These are phyloP conservation scores for Candida tallmaniae DNA, from an alignment of 805 yeast species.

Conservation along the genomic window DNA sequence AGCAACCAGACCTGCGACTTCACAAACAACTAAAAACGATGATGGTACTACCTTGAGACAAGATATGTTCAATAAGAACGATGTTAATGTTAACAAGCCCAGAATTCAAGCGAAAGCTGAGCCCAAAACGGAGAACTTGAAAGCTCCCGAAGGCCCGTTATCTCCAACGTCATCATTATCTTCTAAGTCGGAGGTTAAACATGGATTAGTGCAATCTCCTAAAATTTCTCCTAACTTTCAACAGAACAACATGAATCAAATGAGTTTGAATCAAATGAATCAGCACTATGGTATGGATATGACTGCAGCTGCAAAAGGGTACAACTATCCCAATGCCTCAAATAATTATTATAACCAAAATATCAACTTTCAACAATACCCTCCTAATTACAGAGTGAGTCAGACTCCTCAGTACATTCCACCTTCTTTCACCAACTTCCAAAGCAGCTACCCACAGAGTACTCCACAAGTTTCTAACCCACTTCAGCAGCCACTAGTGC, in stretches of 20 bases:
- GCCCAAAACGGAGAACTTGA: constrained; percentile 4
- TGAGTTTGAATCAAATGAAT: constrained; percentile 2
- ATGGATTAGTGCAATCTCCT: constrained; percentile 38
- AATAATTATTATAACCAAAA: not conserved
- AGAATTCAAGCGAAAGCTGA: constrained; percentile 1
- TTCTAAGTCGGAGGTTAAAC: constrained; percentile 24
- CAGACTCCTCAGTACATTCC: constrained; percentile 9
- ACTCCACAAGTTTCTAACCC: not conserved
- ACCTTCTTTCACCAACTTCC: constrained; percentile 10
- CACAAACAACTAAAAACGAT: constrained; percentile 5
- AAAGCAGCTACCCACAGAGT: constrained; percentile 5
- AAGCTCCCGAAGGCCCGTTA: constrained; percentile 14
- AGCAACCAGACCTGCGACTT: constrained; percentile 9
- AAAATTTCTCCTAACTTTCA: constrained; percentile 27
- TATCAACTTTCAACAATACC: not conserved
- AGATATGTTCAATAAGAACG: constrained; percentile 29
- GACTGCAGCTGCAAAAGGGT: constrained; percentile 6
- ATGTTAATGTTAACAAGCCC: constrained; percentile 1
- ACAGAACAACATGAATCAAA: not conserved
- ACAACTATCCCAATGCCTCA: not conserved
- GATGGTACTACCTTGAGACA: constrained; percentile 26
- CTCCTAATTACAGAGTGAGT: not conserved
- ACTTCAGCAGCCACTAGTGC: not conserved
- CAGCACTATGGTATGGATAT: constrained; percentile 2
- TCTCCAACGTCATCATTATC: constrained; percentile 37